Evolutionary conservation across 306 rosid species (phyloP).

Genomic region (Pueraria montana): DNA sequence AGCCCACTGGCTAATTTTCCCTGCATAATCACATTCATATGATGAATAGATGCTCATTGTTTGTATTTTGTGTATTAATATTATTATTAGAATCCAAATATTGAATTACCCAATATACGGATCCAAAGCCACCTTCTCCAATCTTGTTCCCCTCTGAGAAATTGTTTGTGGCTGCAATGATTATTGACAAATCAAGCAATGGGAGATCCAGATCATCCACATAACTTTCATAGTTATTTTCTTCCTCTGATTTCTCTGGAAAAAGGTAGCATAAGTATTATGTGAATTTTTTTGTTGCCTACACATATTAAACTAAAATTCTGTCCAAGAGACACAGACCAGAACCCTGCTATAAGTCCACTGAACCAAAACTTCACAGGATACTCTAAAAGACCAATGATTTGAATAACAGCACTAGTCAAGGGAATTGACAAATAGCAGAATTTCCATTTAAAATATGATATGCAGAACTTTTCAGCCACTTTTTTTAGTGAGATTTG

Average conservation of each 20-base stretch:
- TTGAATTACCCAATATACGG: conserved; percentile 46
- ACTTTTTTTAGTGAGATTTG: neutral
- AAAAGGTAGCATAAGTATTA: neutral
- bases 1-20: too few relatives aligned
- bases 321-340: neutral
- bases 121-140: conserved; percentile 57
- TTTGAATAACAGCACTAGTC: neutral
- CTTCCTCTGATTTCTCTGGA: neutral
- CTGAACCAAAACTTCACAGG: neutral
- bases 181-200: too few relatives aligned
- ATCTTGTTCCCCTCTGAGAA: too few relatives aligned
- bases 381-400: neutral
- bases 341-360: neutral
- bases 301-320: neutral
- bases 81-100: neutral
- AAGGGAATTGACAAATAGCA: too few relatives aligned
- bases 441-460: neutral
- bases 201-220: conserved; percentile 52
- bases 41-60: neutral
- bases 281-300: neutral
- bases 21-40: too few relatives aligned
- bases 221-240: neutral
- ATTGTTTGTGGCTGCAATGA: too few relatives aligned
- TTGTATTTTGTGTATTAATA: too few relatives aligned
- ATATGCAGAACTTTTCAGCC: neutral